phyloP scores from a whole-genome alignment of 2,329 filamentous ascomycete genomes.

The Ophiocordyceps camponoti-saundersi region DNA sequence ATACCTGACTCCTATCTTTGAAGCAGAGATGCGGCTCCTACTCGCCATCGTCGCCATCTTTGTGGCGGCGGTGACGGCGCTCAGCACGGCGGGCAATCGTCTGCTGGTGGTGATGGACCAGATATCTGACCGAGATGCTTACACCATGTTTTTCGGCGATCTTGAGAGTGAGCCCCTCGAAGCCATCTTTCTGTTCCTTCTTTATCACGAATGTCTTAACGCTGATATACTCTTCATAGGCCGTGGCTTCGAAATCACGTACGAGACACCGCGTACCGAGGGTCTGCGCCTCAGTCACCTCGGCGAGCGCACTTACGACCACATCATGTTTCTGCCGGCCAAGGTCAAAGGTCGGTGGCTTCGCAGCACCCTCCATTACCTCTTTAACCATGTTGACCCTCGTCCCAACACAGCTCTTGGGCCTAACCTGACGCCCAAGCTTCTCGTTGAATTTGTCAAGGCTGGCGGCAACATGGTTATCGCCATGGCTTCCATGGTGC shows the following conservation, averaged over 20 bases:
- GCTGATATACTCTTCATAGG: constrained; percentile 28
- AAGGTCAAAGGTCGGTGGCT: constrained; percentile 61
- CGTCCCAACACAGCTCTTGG: constrained; percentile 49
- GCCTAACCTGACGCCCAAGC: constrained; percentile 69
- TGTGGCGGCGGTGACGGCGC: constrained; percentile 50
- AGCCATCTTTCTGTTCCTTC: no score
- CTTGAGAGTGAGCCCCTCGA: constrained; percentile 41
- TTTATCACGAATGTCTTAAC: background rate
- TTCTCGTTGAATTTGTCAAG: constrained; percentile 82
- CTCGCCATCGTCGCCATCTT: constrained; percentile 53
- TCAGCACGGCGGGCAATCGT: constrained; percentile 64
- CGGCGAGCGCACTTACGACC: constrained; percentile 80
- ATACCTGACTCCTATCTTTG: background rate
- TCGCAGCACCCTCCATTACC: constrained; percentile 1
- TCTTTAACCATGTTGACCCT: background rate
- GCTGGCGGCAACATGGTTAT: constrained; percentile 81
- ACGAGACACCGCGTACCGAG: constrained; percentile 71
- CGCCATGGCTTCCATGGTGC: constrained; percentile 55
- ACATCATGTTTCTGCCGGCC: constrained; percentile 73
- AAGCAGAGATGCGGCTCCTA: constrained; percentile 49
- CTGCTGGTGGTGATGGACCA: constrained; percentile 80
- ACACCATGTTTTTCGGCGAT: constrained; percentile 66
- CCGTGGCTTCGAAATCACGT: constrained; percentile 66
- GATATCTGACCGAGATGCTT: constrained; percentile 60
- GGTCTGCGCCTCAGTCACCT: constrained; percentile 64